phyloP scores from a whole-genome alignment of 306 rosid genomes.

The Prunus dulcis region DNA sequence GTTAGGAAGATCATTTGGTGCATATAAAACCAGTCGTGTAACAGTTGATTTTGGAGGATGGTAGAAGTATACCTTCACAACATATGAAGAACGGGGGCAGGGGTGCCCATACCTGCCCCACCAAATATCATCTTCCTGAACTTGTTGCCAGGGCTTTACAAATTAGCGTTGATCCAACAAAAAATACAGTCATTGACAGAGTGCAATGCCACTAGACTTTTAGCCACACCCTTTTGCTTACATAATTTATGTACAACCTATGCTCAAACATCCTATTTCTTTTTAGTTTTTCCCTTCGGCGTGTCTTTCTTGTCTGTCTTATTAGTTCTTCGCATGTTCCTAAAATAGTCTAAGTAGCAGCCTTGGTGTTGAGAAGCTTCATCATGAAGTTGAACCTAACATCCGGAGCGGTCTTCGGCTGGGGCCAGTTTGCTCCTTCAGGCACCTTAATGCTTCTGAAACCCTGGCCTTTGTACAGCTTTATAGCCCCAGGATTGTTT shows the following conservation, averaged over 20 bases:
- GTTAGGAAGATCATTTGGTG: too few relatives aligned
- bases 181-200: background rate
- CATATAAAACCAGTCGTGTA: too few relatives aligned
- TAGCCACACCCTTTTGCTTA: background rate
- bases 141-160: background rate
- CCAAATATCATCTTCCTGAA: background rate
- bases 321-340: constrained; percentile 7
- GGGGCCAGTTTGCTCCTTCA: constrained; percentile 94
- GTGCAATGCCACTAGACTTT: background rate
- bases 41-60: too few relatives aligned
- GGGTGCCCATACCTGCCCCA: background rate
- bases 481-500: constrained; percentile 70
- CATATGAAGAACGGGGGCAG: background rate
- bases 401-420: constrained; percentile 89
- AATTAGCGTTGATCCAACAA: constrained; percentile 3
- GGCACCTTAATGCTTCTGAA: constrained; percentile 80
- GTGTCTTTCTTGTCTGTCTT: background rate
- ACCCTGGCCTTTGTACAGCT: constrained; percentile 78
- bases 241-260: constrained; percentile 26
- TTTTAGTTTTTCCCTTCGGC: background rate
- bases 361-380: constrained; percentile 70
- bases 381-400: constrained; percentile 81
- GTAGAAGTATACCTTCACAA: background rate
- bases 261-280: background rate
- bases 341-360: constrained; percentile 33